Evolutionary conservation across 176 grass and related monocot genomes (phyloP).

Genomic region (Stipa capillata): DNA sequence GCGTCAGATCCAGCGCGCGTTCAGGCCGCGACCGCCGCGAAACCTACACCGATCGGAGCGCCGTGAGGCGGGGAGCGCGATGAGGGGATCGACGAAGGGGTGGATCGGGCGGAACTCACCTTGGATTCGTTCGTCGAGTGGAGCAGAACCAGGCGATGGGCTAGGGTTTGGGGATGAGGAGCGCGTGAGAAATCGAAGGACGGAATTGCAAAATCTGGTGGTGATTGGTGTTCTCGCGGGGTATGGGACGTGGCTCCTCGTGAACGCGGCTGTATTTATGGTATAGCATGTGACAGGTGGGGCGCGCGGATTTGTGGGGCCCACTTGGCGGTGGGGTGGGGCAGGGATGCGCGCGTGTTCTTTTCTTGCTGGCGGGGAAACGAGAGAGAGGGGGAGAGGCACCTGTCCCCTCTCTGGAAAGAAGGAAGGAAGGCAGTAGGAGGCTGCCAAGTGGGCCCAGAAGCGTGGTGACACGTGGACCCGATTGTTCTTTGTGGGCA

Average conservation of each 20-base stretch:
- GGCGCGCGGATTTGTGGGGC: not conserved
- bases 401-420: no score
- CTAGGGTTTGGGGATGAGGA: not conserved
- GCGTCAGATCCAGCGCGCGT: conserved; percentile 32
- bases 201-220: not conserved
- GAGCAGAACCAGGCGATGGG: not conserved
- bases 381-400: no score
- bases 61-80: not conserved
- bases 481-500: no score
- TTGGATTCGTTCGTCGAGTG: conserved; percentile 14
- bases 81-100: not conserved
- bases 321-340: not conserved
- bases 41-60: not conserved
- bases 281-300: not conserved
- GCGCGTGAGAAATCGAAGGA: not conserved
- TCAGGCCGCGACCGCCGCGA: not conserved
- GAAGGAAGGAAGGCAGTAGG: not conserved
- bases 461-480: no score
- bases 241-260: not conserved
- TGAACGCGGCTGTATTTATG: not conserved
- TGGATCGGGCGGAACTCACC: not conserved
- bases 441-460: not conserved
- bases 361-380: not conserved
- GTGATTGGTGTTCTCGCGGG: not conserved
- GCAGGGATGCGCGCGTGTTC: not conserved